Conservation (phyloP, 805 yeast species). For the Candida dajiaensis region DNA sequence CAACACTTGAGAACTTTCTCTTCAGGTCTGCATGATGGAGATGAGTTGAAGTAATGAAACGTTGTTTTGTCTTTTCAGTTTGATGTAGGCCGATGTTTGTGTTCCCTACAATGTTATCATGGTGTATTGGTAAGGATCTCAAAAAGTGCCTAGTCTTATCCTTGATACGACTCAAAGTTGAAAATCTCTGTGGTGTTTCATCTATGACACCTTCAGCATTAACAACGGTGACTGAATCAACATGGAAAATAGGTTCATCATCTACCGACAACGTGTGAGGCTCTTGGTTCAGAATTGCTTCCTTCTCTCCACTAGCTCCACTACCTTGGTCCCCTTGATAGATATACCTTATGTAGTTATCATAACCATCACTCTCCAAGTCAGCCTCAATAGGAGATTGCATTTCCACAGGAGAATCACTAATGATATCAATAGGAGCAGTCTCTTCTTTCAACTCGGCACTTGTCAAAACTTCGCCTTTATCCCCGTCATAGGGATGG, state of each 20-base stretch:
- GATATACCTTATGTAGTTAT: constrained; percentile 9
- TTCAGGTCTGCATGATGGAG: not conserved
- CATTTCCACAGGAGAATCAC: constrained; percentile 9
- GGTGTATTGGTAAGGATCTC: constrained; percentile 2
- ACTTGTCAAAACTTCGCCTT: not conserved
- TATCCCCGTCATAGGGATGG: not conserved
- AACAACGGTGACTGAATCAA: constrained; percentile 5
- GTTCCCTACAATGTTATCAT: not conserved
- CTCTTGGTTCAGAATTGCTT: not conserved
- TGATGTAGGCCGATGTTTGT: not conserved
- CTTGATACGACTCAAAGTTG: constrained; percentile 7
- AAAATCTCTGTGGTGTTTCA: not conserved
- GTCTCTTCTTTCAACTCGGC: constrained; percentile 6
- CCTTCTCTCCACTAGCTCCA: constrained; percentile 5
- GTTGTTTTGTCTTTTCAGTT: not conserved
- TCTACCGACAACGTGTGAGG: not conserved
- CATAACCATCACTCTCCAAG: constrained; percentile 6
- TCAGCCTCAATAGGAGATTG: not conserved
- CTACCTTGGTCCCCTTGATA: constrained; percentile 2
- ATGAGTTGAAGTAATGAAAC: not conserved
- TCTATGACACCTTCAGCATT: constrained; percentile 4
- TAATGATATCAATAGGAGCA: constrained; percentile 6
- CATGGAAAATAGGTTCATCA: not conserved
- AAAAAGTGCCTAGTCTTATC: constrained; percentile 3
- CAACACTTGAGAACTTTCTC: constrained; percentile 5